Percentiles rank a stretch among this genome's conserved stretches.
Conservation (phyloP, 257 asterid genomes). For the Solanum appendiculatum region DNA sequence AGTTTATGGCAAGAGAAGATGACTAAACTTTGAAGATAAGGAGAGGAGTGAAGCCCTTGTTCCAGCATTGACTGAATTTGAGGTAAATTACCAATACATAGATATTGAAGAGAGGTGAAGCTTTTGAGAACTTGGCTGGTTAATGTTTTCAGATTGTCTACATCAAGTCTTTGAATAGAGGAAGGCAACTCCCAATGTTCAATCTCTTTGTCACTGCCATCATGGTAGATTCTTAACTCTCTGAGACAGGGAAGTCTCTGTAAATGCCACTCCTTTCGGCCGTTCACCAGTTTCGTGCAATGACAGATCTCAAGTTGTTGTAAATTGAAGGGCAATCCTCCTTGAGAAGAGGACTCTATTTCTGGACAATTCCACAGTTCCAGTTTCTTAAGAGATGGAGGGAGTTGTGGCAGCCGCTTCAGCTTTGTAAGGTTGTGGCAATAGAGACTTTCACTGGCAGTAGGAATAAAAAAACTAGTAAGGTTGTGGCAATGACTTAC, state of each 20-base stretch:
- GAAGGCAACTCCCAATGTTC: not conserved
- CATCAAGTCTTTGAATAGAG: rapidly evolving
- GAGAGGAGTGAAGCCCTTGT: not conserved
- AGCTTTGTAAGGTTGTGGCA: too few relatives aligned
- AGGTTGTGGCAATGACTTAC: too few relatives aligned
- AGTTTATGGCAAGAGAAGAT: too few relatives aligned
- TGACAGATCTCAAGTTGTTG: rapidly evolving
- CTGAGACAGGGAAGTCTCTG: not conserved
- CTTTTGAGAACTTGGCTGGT: not conserved
- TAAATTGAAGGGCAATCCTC: not conserved
- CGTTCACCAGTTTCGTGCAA: not conserved
- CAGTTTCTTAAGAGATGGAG: too few relatives aligned
- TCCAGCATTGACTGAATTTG: not conserved
- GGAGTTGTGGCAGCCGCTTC: not conserved
- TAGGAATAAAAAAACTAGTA: too few relatives aligned
- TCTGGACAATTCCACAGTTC: not conserved
- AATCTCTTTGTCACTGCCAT: not conserved
- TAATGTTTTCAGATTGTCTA: not conserved
- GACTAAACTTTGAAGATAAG: too few relatives aligned
- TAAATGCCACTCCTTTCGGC: not conserved
- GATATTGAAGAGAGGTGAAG: not conserved
- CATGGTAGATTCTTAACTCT: rapidly evolving
- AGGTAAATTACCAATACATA: rapidly evolving
- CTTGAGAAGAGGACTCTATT: not conserved
- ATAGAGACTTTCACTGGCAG: too few relatives aligned